These are phyloP conservation scores for Echium plantagineum DNA, from an alignment of 257 asterid genomes.

Conservation along the genomic window DNA sequence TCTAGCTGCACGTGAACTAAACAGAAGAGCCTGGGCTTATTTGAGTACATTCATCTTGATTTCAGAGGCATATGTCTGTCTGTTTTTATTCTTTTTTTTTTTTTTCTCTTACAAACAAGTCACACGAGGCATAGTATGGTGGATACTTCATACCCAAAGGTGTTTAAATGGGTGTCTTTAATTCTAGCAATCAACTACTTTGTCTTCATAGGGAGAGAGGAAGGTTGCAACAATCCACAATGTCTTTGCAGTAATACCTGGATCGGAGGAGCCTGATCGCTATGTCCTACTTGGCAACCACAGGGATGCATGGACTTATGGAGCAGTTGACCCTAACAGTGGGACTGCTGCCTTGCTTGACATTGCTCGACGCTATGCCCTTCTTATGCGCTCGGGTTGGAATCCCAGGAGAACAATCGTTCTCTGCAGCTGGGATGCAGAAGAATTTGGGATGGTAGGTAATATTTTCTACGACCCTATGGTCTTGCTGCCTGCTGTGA, in stretches of 20 bases:
- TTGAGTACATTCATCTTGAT: too few species aligned
- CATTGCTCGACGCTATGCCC: slow-evolving; percentile 69
- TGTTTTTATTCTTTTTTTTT: too few species aligned
- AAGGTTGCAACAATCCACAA: slow-evolving; percentile 55
- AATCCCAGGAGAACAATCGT: slow-evolving; percentile 69
- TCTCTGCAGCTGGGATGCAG: slow-evolving; percentile 97
- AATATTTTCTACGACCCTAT: slow-evolving; percentile 23
- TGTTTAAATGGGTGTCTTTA: not conserved
- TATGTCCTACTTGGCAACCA: slow-evolving; percentile 76
- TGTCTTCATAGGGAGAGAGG: slow-evolving; percentile 55
- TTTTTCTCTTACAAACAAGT: not conserved
- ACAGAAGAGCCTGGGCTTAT: too few species aligned
- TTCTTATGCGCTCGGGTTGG: slow-evolving; percentile 73
- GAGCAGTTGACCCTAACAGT: slow-evolving; percentile 95
- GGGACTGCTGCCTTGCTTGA: slow-evolving; percentile 95
- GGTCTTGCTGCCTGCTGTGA: slow-evolving; percentile 1
- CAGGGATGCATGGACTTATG: slow-evolving; percentile 99
- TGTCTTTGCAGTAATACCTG: slow-evolving; percentile 62
- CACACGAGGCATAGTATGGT: too few species aligned
- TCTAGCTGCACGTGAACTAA: too few species aligned
- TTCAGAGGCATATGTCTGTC: too few species aligned
- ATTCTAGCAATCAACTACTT: not conserved
- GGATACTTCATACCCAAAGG: not conserved
- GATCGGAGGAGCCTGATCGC: slow-evolving; percentile 79
- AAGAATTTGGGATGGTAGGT: slow-evolving; percentile 99